phyloP scores from a whole-genome alignment of 441 rosid genomes.

The Arabidopsis hybrid region DNA sequence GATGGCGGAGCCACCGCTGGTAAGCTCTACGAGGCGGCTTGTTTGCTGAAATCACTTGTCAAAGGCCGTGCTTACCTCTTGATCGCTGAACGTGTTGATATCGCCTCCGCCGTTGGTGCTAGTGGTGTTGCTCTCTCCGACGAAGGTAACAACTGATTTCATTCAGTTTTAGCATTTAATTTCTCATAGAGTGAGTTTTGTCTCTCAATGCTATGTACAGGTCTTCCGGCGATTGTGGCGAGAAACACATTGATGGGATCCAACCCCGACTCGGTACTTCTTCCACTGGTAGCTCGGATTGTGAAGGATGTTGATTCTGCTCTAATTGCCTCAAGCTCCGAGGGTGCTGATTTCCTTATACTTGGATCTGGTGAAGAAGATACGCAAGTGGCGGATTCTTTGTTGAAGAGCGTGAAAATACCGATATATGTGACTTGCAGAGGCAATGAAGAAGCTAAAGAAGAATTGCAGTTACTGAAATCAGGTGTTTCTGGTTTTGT shows the following conservation, averaged over 20 bases:
- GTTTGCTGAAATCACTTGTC: slow-evolving; percentile 77
- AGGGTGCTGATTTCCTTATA: slow-evolving; percentile 96
- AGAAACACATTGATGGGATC: slow-evolving; percentile 86
- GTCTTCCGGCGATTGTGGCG: slow-evolving; percentile 90
- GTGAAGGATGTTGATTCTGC: slow-evolving; percentile 74
- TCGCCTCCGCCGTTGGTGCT: slow-evolving; percentile 86
- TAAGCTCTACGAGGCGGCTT: slow-evolving; percentile 82
- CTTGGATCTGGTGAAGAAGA: slow-evolving; percentile 53
- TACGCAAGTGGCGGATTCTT: slow-evolving; percentile 45
- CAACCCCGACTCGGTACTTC: slow-evolving; percentile 67
- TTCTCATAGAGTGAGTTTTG: neutral
- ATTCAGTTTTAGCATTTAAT: neutral
- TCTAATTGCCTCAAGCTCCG: slow-evolving; percentile 68
- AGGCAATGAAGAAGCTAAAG: slow-evolving; percentile 35
- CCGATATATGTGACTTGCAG: slow-evolving; percentile 58
- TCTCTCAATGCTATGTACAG: slow-evolving; percentile 49
- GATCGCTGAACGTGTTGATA: slow-evolving; percentile 83
- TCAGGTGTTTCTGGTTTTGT: slow-evolving; percentile 85
- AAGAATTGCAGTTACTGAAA: slow-evolving; percentile 49
- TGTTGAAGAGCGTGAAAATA: slow-evolving; percentile 65
- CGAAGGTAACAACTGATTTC: slow-evolving; percentile 57
- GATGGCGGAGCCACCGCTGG: slow-evolving; percentile 72
- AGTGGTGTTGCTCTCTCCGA: slow-evolving; percentile 92
- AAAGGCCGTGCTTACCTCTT: slow-evolving; percentile 83
- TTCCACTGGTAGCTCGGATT: slow-evolving; percentile 86